Percentiles rank a stretch among this genome's conserved stretches.
Conservation (phyloP, 2,329 filamentous ascomycete genomes). For the Aspergillus latus region DNA sequence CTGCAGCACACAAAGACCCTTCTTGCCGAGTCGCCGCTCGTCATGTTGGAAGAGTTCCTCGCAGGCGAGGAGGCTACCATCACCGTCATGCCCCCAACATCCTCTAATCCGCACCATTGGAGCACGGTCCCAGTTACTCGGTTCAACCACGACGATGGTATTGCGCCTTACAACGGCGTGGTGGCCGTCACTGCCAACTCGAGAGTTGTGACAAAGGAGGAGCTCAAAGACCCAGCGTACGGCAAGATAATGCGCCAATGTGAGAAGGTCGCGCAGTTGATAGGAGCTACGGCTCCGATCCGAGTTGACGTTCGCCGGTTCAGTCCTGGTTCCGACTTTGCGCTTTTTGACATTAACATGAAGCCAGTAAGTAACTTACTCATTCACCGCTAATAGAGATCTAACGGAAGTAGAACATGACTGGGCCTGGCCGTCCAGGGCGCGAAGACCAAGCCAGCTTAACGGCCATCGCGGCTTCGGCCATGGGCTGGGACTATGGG, state of each 20-base stretch:
- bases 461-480: constrained; percentile 45
- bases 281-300: constrained; percentile 47
- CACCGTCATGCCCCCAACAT: constrained; percentile 52
- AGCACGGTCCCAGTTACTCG: constrained; percentile 48
- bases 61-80: constrained; percentile 52
- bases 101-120: constrained; percentile 38
- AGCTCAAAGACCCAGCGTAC: constrained; percentile 39
- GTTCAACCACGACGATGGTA: constrained; percentile 50
- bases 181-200: constrained; percentile 53
- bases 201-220: constrained; percentile 33
- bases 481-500: constrained; percentile 46
- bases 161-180: constrained; percentile 52
- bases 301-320: constrained; percentile 50
- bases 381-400: neutral
- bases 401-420: constrained; percentile 42
- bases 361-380: constrained; percentile 44
- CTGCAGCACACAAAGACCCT: constrained; percentile 36
- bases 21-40: constrained; percentile 35
- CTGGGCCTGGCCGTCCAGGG: constrained; percentile 49
- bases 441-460: constrained; percentile 52
- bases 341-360: constrained; percentile 55
- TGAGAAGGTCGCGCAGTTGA: constrained; percentile 39
- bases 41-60: constrained; percentile 53
- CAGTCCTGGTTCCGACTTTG: constrained; percentile 39
- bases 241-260: constrained; percentile 39